These are phyloP conservation scores for Populus hybrid DNA, from an alignment of 441 rosid species.

Conservation along the genomic window DNA sequence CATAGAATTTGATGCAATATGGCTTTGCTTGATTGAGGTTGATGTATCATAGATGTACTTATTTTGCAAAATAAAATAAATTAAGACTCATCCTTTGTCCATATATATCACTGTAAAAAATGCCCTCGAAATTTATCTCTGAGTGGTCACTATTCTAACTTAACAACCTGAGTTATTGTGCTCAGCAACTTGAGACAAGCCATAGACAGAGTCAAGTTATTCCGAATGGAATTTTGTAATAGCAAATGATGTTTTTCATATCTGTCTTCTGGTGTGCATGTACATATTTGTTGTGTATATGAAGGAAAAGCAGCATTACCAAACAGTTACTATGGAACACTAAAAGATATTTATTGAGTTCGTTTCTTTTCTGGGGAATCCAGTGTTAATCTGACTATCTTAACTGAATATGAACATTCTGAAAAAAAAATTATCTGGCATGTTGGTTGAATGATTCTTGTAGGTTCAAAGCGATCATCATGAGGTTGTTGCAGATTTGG, in stretches of 20 bases:
- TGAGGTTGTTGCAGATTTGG: constrained; percentile 89
- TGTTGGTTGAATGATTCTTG: constrained; percentile 17
- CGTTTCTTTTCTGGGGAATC: neutral
- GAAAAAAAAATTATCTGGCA: neutral
- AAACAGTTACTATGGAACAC: neutral
- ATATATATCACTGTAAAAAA: neutral
- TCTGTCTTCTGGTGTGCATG: neutral
- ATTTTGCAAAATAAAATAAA: neutral
- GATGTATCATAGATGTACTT: neutral
- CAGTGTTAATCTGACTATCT: neutral
- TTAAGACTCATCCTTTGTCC: neutral
- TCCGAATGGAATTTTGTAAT: neutral
- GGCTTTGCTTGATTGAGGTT: neutral
- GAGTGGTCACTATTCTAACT: neutral
- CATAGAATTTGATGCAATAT: neutral
- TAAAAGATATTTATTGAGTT: neutral
- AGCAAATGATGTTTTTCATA: neutral
- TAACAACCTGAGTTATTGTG: neutral
- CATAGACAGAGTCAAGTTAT: neutral
- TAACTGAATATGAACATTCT: neutral
- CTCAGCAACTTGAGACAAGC: neutral
- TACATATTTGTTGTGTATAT: too few species aligned
- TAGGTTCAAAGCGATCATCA: constrained; percentile 96
- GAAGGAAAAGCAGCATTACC: neutral
- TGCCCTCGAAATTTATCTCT: neutral